Base-by-base conservation (phyloP, 1,284 basidiomycete genomes). In the Volvariella surrecta region DNA sequence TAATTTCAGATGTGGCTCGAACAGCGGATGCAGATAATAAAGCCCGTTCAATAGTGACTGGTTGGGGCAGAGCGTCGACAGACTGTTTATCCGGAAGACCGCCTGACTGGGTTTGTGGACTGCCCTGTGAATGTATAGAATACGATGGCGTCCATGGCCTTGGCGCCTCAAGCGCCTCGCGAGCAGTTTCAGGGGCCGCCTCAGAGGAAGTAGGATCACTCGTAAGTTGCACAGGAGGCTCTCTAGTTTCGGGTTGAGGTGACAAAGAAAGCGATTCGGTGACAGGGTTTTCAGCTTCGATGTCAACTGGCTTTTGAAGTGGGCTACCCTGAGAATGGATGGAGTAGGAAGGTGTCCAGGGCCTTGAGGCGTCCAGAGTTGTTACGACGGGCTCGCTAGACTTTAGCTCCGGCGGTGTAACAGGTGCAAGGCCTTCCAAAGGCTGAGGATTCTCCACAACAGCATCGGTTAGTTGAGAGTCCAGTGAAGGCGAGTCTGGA, bases 281-380 rank as follows among this genome's bases (percentile, higher is more conserved):
- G n/a, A 19, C 34, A 35, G 34, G 34, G 18, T 16, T 6, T n/a
- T 35, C 34, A 15, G 13, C 34, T 8, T 35, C 34, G 18, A 35
- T 35, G 8, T 35, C 34, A 19, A 16, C 34, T 35, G 34, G 18
- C 34, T 35, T 19, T 19, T 16, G n/a, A 35, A 19, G 45, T 6
- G 57, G 58, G 32, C 57, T 62, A 24, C 59, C 60, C 46, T 62
- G 60, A 17, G 47, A 50, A 44, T 52, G 53, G 32, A 59, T 54
- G 13, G 57, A 55, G 45, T 62, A 60, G 1, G 59, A 62, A 16
- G 58, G 50, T 2, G 56, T 50, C 58, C 56, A 57, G 32, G 56
- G 24, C 11, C 24, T 28, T 28, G 6, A 11, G 6, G 11, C 24
- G 11, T 28, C 24, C 11, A 28, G 11, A 11, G 24, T 11, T 6